phyloP scores from a whole-genome alignment of 306 rosid species.

The Pyrus betulifolia region DNA sequence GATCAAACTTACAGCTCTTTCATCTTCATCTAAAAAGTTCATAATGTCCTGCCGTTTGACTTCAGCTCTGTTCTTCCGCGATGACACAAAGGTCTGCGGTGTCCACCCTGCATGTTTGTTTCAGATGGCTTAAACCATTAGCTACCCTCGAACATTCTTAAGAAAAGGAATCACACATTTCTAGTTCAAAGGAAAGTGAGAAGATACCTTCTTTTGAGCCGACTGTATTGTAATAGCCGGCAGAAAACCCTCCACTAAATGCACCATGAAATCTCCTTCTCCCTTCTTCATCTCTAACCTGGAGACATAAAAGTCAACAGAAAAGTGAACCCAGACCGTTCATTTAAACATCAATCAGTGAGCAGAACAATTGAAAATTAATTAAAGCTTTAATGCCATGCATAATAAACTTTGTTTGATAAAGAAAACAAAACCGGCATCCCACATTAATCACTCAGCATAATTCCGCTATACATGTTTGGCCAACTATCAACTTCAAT shows the following conservation, averaged over 20 bases:
- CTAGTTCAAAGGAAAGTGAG: background rate
- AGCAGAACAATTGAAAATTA: background rate
- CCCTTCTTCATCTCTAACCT: slow-evolving; percentile 98
- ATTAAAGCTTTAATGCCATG: background rate
- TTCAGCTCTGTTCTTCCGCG: slow-evolving; percentile 90
- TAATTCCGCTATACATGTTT: background rate
- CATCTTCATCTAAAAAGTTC: slow-evolving; percentile 91
- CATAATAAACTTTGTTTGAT: background rate
- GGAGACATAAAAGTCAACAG: slow-evolving; percentile 2
- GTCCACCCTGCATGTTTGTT: slow-evolving; percentile 76
- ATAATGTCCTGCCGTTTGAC: slow-evolving; percentile 68
- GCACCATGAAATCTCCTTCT: slow-evolving; percentile 98
- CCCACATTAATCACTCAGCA: background rate
- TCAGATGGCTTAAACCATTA: slow-evolving; percentile 16
- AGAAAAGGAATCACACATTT: background rate
- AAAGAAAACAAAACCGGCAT: background rate
- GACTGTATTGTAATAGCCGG: slow-evolving; percentile 85
- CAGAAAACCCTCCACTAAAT: slow-evolving; percentile 88
- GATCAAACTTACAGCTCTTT: slow-evolving; percentile 64
- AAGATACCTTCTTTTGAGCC: slow-evolving; percentile 85
- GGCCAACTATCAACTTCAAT: background rate
- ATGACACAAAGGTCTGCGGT: slow-evolving; percentile 79
- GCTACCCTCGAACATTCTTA: background rate
- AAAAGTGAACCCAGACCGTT: background rate
- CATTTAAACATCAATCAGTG: background rate